A percentile compares a stretch with the other conserved stretches of the same genome.
These are phyloP conservation scores for Phytopythium delawarense DNA, from an alignment of 352 stramenopile genomes.

Conservation along the genomic window DNA sequence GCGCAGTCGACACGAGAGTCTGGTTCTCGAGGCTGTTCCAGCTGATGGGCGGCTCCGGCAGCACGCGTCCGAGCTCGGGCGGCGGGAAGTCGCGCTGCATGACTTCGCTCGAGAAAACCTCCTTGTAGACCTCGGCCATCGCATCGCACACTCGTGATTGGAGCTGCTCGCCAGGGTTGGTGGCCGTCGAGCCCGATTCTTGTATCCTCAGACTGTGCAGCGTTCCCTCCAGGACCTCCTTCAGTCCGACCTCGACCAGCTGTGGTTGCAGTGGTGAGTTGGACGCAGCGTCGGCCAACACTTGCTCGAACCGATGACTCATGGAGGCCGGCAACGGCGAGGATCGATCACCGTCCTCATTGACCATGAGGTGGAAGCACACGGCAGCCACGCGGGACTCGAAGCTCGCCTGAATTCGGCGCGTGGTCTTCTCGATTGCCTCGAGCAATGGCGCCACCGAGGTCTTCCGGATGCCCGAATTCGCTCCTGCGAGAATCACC, in stretches of 20 bases:
- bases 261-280: conserved; percentile 13
- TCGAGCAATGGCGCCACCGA: conserved; percentile 15
- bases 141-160: background rate
- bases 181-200: background rate
- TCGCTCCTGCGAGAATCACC: conserved; percentile 38
- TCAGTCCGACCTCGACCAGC: conserved; percentile 22
- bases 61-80: conserved; percentile 41
- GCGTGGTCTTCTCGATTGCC: conserved; percentile 23
- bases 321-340: conserved; percentile 13
- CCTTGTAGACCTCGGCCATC: conserved; percentile 8
- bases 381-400: conserved; percentile 16
- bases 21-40: conserved; percentile 37
- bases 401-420: conserved; percentile 21
- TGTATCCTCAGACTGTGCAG: background rate
- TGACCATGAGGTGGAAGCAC: conserved; percentile 17
- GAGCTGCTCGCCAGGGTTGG: background rate
- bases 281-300: conserved; percentile 14
- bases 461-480: conserved; percentile 17
- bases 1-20: conserved; percentile 19
- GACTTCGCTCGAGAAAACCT: conserved; percentile 26
- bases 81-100: conserved; percentile 26
- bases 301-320: conserved; percentile 20
- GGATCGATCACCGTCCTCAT: conserved; percentile 1
- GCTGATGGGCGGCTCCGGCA: conserved; percentile 21
- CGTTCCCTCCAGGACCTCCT: conserved; percentile 34